A percentile compares a stretch with the other conserved stretches of the same genome.
These are phyloP conservation scores for Schizochytrium sp. DNA, from an alignment of 108 stramenopile genomes.

Conservation along the genomic window DNA sequence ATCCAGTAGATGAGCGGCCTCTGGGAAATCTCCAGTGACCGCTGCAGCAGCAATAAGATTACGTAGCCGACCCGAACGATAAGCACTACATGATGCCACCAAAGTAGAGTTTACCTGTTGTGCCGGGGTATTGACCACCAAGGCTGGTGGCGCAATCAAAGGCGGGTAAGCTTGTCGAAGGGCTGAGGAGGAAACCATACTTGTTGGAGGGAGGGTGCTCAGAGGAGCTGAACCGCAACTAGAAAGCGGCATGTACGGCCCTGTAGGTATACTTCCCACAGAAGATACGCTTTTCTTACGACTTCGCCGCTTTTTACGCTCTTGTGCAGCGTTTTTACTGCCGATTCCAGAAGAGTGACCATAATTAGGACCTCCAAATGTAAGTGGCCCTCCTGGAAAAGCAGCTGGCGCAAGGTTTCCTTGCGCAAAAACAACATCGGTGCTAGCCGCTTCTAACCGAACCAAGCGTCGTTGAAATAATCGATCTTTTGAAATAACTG, in stretches of 20 bases:
- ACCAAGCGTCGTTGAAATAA: not conserved
- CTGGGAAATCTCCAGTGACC: not conserved
- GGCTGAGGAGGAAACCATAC: too few species aligned
- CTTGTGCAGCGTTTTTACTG: not conserved
- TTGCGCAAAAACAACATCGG: not conserved
- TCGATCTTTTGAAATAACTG: not conserved
- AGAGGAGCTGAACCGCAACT: too few species aligned
- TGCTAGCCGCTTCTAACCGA: not conserved
- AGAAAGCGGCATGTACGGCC: too few species aligned
- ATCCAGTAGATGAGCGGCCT: not conserved
- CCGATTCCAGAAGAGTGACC: not conserved
- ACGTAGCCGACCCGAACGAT: constrained; percentile 8
- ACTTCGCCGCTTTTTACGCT: not conserved
- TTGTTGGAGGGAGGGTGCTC: too few species aligned
- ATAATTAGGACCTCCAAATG: not conserved
- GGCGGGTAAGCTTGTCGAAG: too few species aligned
- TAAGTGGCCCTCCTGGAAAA: not conserved
- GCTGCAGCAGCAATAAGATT: not conserved
- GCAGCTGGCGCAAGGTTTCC: not conserved
- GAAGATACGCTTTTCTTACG: too few species aligned
- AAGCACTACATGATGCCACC: too few species aligned
- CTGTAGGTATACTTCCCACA: too few species aligned
- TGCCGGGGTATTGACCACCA: not conserved
- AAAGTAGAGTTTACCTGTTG: not conserved
- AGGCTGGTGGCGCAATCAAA: not conserved